A percentile compares a stretch with the other conserved stretches of the same genome.
These are phyloP conservation scores for Pseudonitzschia multiseries DNA, from an alignment of 108 stramenopile species.

Conservation along the genomic window DNA sequence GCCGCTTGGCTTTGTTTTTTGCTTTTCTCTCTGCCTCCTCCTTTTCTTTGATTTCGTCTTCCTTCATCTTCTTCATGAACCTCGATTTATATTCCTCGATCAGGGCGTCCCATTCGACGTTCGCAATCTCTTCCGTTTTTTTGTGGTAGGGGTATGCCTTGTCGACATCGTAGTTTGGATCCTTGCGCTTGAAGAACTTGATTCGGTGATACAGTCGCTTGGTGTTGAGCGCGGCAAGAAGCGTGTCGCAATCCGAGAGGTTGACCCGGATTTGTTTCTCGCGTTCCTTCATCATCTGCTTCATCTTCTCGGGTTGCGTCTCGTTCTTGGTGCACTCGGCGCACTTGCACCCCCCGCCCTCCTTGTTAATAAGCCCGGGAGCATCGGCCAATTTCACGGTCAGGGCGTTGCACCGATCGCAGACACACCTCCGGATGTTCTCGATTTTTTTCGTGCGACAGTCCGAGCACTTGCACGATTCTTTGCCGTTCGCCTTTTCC, in stretches of 20 bases:
- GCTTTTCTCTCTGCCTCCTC: background rate
- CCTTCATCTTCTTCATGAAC: slow-evolving; percentile 10
- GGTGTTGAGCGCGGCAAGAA: slow-evolving; percentile 76
- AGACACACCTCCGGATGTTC: background rate
- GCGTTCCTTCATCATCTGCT: background rate
- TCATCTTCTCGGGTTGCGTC: slow-evolving; percentile 11
- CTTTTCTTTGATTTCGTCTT: slow-evolving; percentile 13
- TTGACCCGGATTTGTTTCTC: slow-evolving; percentile 18
- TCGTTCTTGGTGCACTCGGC: background rate
- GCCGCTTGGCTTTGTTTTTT: slow-evolving; percentile 1
- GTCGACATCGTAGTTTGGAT: slow-evolving; percentile 22
- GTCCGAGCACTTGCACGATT: background rate
- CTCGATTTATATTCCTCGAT: slow-evolving; percentile 26
- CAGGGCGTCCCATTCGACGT: slow-evolving; percentile 54
- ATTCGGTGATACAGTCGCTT: slow-evolving; percentile 51
- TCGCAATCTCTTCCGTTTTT: slow-evolving; percentile 51
- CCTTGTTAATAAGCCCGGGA: background rate
- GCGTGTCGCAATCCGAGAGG: slow-evolving; percentile 26
- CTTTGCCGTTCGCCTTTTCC: background rate
- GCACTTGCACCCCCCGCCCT: background rate
- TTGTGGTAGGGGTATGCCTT: slow-evolving; percentile 42
- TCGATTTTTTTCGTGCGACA: background rate
- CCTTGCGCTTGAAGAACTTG: slow-evolving; percentile 12
- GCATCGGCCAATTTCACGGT: background rate
- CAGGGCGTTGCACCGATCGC: background rate